Percentiles rank a stretch among this genome's conserved stretches.
phyloP scores from a whole-genome alignment of 371 early-diverging fungal species.

The Rhizopus sp. region DNA sequence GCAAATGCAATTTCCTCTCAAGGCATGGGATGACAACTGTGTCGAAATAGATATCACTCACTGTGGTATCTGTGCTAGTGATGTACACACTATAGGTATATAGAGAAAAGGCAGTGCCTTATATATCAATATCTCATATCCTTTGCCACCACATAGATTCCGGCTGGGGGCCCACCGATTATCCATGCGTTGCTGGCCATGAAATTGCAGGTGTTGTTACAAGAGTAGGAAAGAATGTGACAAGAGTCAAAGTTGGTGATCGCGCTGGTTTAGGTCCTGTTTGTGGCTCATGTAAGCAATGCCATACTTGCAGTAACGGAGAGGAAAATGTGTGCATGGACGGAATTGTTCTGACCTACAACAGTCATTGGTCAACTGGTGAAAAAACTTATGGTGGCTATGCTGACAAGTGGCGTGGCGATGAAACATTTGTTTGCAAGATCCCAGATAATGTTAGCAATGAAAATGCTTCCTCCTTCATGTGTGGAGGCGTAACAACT shows the following conservation, averaged over 20 bases:
- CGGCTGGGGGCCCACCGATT: constrained; percentile 53
- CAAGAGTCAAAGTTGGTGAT: constrained; percentile 48
- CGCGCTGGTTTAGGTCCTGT: constrained; percentile 63
- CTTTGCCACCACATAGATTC: no score
- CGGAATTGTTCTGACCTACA: constrained; percentile 61
- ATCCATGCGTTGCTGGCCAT: constrained; percentile 60
- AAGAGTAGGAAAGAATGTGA: no score
- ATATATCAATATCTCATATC: no score
- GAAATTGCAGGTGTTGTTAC: constrained; percentile 50
- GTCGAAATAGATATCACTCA: constrained; percentile 55
- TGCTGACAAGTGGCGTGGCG: constrained; percentile 40
- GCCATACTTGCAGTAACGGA: constrained; percentile 30
- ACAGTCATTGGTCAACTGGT: constrained; percentile 53
- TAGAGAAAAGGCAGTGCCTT: constrained; percentile 1
- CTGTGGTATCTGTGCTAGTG: constrained; percentile 57
- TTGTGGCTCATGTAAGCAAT: constrained; percentile 34
- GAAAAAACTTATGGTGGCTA: constrained; percentile 69
- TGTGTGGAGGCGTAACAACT: constrained; percentile 35
- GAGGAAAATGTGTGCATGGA: constrained; percentile 38
- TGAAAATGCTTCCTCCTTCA: constrained; percentile 57
- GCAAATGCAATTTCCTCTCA: constrained; percentile 23
- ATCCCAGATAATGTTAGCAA: constrained; percentile 60
- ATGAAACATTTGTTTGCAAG: constrained; percentile 56
- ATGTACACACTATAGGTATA: constrained; percentile 54
- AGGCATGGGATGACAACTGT: constrained; percentile 45